These are phyloP conservation scores for Pichia membranifaciens DNA, from an alignment of 805 yeast species.

Conservation along the genomic window DNA sequence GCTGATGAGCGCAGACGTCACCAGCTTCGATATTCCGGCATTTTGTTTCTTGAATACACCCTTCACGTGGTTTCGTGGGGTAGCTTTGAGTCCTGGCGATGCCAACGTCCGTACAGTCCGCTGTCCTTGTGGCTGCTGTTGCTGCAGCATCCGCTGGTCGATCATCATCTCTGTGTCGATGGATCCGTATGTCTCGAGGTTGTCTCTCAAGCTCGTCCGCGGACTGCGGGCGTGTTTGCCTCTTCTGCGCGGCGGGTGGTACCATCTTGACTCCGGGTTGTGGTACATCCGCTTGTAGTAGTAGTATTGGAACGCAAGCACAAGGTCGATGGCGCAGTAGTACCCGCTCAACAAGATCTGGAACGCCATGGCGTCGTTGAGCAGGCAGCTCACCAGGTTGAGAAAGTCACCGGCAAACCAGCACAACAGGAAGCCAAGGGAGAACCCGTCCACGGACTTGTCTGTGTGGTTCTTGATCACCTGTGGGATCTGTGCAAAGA, in stretches of 20 bases:
- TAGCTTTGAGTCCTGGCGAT: neutral
- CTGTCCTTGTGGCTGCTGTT: no score
- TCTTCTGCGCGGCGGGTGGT: conserved; percentile 18
- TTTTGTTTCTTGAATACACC: conserved; percentile 5
- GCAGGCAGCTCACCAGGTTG: conserved; percentile 44
- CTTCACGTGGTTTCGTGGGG: conserved; percentile 2
- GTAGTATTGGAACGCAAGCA: conserved; percentile 42
- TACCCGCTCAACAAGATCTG: conserved; percentile 42
- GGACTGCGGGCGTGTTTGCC: conserved; percentile 21
- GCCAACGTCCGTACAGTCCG: no score
- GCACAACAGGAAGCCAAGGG: conserved; percentile 50
- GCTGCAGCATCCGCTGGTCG: neutral
- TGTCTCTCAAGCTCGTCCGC: conserved; percentile 19
- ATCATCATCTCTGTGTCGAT: conserved; percentile 3
- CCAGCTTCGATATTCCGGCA: conserved; percentile 3
- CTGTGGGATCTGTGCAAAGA: conserved; percentile 72
- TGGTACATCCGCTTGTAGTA: conserved; percentile 39
- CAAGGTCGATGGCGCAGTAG: conserved; percentile 43
- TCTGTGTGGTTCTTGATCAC: conserved; percentile 51
- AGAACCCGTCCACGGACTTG: conserved; percentile 63
- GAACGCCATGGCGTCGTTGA: conserved; percentile 44
- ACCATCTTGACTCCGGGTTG: conserved; percentile 30
- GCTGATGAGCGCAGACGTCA: conserved; percentile 18
- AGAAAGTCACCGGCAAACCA: conserved; percentile 65
- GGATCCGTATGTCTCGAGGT: conserved; percentile 15